phyloP scores from a whole-genome alignment of 139 green algal species.

The Volvox africanus region DNA sequence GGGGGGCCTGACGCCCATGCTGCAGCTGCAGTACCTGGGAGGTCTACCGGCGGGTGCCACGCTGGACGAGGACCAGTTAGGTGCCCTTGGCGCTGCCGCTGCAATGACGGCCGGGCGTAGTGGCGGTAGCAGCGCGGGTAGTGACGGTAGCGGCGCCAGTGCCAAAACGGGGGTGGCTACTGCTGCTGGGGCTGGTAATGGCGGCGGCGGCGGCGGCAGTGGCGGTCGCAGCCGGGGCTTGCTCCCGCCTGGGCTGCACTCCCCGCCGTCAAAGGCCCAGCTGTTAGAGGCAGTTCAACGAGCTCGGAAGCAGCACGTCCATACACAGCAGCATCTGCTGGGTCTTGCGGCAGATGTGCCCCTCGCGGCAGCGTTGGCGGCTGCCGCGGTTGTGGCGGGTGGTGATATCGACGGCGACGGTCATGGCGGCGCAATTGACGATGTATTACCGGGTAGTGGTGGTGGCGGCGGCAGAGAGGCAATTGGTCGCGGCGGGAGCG shows the following conservation, averaged over 20 bases:
- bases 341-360: slow-evolving; percentile 7
- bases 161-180: neutral
- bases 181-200: neutral
- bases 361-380: slow-evolving; percentile 25
- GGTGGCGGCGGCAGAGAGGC: too few species aligned
- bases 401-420: neutral
- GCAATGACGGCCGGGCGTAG: neutral
- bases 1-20: slow-evolving; percentile 3
- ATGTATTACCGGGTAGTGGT: too few species aligned
- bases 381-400: neutral
- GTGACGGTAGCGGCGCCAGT: neutral
- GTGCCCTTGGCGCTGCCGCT: neutral
- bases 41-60: neutral
- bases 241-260: slow-evolving; percentile 30
- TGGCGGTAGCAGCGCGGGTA: neutral
- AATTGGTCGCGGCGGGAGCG: neutral
- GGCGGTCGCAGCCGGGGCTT: neutral
- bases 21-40: slow-evolving; percentile 39
- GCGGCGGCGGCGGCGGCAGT: neutral
- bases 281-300: slow-evolving; percentile 26
- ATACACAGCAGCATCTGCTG: slow-evolving; percentile 5
- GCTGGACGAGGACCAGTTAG: neutral
- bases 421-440: neutral
- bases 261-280: slow-evolving; percentile 15
- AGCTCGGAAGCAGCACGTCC: slow-evolving; percentile 3